A percentile compares a stretch with the other conserved stretches of the same genome.
Conservation (phyloP, 371 early-diverging fungal species). For the Syncephalastrum monosporum region DNA sequence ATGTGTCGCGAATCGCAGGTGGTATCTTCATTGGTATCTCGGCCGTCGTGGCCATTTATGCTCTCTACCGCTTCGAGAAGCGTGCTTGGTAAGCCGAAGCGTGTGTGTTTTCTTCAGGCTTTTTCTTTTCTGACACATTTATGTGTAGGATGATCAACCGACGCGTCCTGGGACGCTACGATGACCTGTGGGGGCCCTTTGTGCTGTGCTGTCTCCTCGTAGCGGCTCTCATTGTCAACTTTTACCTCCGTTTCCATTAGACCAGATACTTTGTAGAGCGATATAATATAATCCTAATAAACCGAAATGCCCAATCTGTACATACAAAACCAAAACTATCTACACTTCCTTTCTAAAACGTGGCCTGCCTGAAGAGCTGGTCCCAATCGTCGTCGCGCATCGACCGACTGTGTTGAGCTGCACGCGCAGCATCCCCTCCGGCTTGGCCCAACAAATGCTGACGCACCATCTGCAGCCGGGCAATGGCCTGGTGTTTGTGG, state of each 20-base stretch:
- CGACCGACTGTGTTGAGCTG: conserved; percentile 23
- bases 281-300: too few species aligned
- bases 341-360: too few species aligned
- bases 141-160: conserved; percentile 49
- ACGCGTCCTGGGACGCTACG: conserved; percentile 54
- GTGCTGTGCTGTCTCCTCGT: conserved; percentile 80
- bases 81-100: conserved; percentile 58
- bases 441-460: conserved; percentile 31
- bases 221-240: conserved; percentile 35
- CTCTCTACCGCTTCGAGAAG: conserved; percentile 87
- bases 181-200: conserved; percentile 63
- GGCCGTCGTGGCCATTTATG: conserved; percentile 74
- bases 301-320: too few species aligned
- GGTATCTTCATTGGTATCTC: conserved; percentile 68
- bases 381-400: conserved; percentile 35
- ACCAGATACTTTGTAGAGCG: neutral
- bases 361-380: conserved; percentile 4
- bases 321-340: too few species aligned
- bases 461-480: conserved; percentile 40
- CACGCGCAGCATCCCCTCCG: conserved; percentile 20
- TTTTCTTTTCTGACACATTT: conserved; percentile 3
- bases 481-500: conserved; percentile 15
- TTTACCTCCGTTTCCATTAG: conserved; percentile 21
- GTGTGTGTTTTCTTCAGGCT: conserved; percentile 20
- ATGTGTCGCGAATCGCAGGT: conserved; percentile 69